Evolutionary conservation across 164 flowering plant genomes (phyloP).

Genomic region (Magnolia sinica): DNA sequence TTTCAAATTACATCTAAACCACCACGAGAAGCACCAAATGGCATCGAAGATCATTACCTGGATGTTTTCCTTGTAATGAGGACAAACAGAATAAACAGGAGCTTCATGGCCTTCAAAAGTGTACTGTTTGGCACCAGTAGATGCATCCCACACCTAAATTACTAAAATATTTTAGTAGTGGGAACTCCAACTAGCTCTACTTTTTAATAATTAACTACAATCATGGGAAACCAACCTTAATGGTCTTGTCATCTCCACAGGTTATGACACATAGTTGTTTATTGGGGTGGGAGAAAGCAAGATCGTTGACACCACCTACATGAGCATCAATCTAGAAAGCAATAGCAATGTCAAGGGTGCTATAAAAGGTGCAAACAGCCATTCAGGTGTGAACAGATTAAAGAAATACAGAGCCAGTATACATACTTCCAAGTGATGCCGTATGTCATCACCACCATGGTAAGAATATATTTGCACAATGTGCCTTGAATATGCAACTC

Average conservation of each 20-base stretch:
- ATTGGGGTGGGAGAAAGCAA: constrained; percentile 79
- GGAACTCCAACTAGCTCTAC: background rate
- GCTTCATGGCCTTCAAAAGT: constrained; percentile 94
- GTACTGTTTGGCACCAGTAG: constrained; percentile 56
- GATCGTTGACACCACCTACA: constrained; percentile 86
- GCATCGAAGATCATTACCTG: constrained; percentile 39
- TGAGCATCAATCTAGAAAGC: constrained; percentile 58
- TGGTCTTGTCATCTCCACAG: constrained; percentile 91
- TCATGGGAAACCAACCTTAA: constrained; percentile 49
- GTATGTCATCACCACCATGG: constrained; percentile 57
- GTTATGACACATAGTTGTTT: constrained; percentile 82
- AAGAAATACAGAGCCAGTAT: background rate
- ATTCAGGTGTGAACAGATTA: too few relatives aligned
- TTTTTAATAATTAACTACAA: background rate
- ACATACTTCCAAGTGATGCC: constrained; percentile 71
- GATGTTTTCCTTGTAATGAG: constrained; percentile 81
- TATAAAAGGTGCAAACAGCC: background rate
- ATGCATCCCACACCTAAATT: constrained; percentile 79
- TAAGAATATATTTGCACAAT: constrained; percentile 80
- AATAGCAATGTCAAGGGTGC: constrained; percentile 6
- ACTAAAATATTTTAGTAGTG: constrained; percentile 5
- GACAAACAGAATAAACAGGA: constrained; percentile 86
- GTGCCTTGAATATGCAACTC: constrained; percentile 85
- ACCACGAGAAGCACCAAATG: background rate
- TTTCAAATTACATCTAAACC: background rate